phyloP scores from a whole-genome alignment of 2,329 filamentous ascomycete species.

The Ceratocystis alfenasii region DNA sequence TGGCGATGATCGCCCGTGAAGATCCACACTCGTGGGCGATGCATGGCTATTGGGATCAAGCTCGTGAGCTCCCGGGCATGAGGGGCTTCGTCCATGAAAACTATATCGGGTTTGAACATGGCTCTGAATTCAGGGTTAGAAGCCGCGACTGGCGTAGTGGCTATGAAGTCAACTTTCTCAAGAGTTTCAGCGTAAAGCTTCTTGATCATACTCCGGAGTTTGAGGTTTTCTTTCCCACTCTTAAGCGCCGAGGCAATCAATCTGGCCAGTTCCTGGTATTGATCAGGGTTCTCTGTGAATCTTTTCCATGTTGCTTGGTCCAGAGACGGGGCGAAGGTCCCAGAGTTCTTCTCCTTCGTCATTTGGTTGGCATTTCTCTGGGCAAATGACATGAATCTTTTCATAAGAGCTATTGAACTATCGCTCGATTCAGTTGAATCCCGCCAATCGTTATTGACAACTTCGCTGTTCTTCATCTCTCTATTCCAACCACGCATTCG shows the following conservation, averaged over 20 bases:
- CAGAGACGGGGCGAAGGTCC: slow-evolving; percentile 30
- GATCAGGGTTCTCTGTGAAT: slow-evolving; percentile 28
- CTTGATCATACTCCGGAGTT: slow-evolving; percentile 28
- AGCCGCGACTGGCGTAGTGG: slow-evolving; percentile 37
- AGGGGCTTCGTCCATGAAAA: slow-evolving; percentile 65
- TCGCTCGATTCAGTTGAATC: slow-evolving; percentile 6
- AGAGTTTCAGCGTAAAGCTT: slow-evolving; percentile 33
- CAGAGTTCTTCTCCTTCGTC: not conserved
- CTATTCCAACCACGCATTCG: slow-evolving; percentile 34
- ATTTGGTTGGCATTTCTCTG: slow-evolving; percentile 13
- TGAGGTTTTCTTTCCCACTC: slow-evolving; percentile 23
- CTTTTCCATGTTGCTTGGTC: slow-evolving; percentile 36
- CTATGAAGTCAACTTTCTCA: slow-evolving; percentile 34
- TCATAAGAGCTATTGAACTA: slow-evolving; percentile 23
- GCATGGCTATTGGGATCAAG: slow-evolving; percentile 36
- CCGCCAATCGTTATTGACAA: slow-evolving; percentile 25
- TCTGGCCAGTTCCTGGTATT: slow-evolving; percentile 30
- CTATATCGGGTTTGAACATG: slow-evolving; percentile 66
- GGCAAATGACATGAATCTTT: slow-evolving; percentile 29
- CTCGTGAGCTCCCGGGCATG: slow-evolving; percentile 37
- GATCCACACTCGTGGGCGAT: slow-evolving; percentile 34
- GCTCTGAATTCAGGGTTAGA: slow-evolving; percentile 29
- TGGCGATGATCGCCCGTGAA: slow-evolving; percentile 37
- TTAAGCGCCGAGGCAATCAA: slow-evolving; percentile 30
- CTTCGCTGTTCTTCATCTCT: slow-evolving; percentile 29